These are phyloP conservation scores for Alternaria dauci DNA, from an alignment of 2,329 filamentous ascomycete genomes.

Conservation along the genomic window DNA sequence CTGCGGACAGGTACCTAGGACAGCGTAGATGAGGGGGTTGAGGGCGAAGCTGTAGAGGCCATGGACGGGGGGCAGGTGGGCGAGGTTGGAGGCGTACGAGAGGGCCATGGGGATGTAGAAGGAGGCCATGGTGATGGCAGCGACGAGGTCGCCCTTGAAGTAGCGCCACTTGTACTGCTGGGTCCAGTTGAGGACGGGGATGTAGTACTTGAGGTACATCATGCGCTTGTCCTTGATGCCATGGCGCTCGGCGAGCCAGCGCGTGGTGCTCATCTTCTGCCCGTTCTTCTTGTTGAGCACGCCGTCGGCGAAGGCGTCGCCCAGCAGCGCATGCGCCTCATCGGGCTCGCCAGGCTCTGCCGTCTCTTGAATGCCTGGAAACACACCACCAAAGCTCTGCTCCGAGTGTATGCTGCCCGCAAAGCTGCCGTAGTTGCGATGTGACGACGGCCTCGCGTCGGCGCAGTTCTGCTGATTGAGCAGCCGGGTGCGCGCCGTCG, in stretches of 20 bases:
- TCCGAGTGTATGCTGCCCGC: constrained; percentile 58
- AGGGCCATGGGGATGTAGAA: constrained; percentile 98
- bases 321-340: constrained; percentile 51
- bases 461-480: constrained; percentile 63
- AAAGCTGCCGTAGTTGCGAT: constrained; percentile 63
- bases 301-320: constrained; percentile 56
- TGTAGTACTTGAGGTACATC: constrained; percentile 90
- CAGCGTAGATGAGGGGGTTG: constrained; percentile 87
- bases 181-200: constrained; percentile 91
- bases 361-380: constrained; percentile 43
- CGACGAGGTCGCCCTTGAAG: constrained; percentile 83
- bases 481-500: constrained; percentile 51
- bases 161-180: constrained; percentile 84
- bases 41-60: constrained; percentile 95
- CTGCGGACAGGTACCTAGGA: constrained; percentile 89
- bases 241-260: constrained; percentile 73
- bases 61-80: constrained; percentile 90
- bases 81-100: constrained; percentile 90
- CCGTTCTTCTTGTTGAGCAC: constrained; percentile 52
- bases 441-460: constrained; percentile 70
- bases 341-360: constrained; percentile 42
- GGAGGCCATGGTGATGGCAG: constrained; percentile 94
- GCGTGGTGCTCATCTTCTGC: constrained; percentile 75
- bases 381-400: constrained; percentile 51
- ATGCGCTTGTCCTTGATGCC: constrained; percentile 75